Base-by-base conservation (phyloP, 2,329 filamentous ascomycete species). In the Arthroderma sp. region DNA sequence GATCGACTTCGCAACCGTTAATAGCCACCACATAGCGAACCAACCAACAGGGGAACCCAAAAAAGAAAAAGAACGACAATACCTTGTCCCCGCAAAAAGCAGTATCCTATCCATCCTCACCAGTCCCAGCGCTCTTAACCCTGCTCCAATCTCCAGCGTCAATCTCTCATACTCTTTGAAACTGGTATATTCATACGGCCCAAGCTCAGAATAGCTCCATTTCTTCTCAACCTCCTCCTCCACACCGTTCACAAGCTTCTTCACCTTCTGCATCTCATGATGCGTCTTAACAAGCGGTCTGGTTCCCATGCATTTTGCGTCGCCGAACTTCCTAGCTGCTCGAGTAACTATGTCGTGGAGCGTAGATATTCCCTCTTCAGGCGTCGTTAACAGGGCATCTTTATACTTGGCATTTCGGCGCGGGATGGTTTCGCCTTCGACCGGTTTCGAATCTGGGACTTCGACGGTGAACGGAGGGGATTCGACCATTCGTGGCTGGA, bases 151-250 rank as follows among this genome's bases (percentile, higher is more conserved):
- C 47, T 79, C 70, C 49, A 80, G 65, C 37, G 77, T 70, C 47
- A 79, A 71, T 56, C 78, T 71, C 65, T 84, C 77, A 60, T 89
- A 91, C 66, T 94, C 81, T 56, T 75, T 71, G 66, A 88, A 93
- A 54, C 78, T 86, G 58, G 82, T 71, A 70, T 80, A 94, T 39
- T 74, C 71, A 69, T 83, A 94, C 41, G 71, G 70, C 49, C 82
- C 80, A 53, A 93, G 77, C 72, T 94, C 86, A 55, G 86, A 93
- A 66, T 80, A 93, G 44, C 80, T 79, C 87, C 87, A 94, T 63
- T 89, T 78, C 77, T 94, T 94, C 51, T 93, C 84, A 32, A 89
- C 78, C 68, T 88, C 77, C 51, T 73, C 71, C 63, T 86, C 74
- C 62, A 83, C 74, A 54, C 86, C 87, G 58, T 93, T 83, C 47